Percentiles rank a stretch among this genome's conserved stretches.
phyloP scores from a whole-genome alignment of 1,284 basidiomycete genomes.

The Pseudozyma tsukubaensis region DNA sequence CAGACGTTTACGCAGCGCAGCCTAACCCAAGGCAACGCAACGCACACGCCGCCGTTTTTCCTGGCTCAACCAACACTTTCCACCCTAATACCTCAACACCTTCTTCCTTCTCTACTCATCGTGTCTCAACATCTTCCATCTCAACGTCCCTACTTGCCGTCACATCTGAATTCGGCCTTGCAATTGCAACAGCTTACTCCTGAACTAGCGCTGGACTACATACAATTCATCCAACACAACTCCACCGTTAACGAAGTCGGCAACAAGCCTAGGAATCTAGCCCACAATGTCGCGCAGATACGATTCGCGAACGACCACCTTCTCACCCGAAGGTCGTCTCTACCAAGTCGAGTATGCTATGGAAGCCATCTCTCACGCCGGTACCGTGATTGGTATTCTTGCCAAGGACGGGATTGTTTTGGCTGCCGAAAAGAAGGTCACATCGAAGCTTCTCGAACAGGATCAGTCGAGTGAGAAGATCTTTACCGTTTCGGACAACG shows the following conservation, averaged over 20 bases:
- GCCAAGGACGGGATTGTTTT: constrained; percentile 90
- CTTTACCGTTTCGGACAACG: constrained; percentile 82
- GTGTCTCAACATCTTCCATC: background rate
- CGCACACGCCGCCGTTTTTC: background rate
- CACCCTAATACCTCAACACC: background rate
- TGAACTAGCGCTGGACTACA: too few species aligned
- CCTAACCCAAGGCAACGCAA: constrained; percentile 3
- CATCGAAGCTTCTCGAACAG: constrained; percentile 95
- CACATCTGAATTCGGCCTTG: too few species aligned
- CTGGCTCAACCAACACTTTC: background rate
- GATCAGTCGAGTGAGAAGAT: constrained; percentile 94
- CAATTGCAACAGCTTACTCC: too few species aligned
- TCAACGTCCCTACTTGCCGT: background rate
- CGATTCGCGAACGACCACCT: constrained; percentile 67
- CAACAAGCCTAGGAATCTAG: background rate
- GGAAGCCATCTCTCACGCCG: constrained; percentile 97
- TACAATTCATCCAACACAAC: too few species aligned
- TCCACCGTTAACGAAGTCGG: too few species aligned
- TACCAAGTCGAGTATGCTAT: constrained; percentile 94
- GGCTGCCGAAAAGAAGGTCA: constrained; percentile 99
- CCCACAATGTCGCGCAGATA: constrained; percentile 65
- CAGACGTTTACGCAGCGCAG: constrained; percentile 22
- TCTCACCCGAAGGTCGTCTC: constrained; percentile 69
- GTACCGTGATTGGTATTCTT: constrained; percentile 92
- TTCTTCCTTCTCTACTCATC: constrained; percentile 1